Conservation (phyloP, 805 yeast genomes). For the Hanseniaspora hatyaiensis region DNA sequence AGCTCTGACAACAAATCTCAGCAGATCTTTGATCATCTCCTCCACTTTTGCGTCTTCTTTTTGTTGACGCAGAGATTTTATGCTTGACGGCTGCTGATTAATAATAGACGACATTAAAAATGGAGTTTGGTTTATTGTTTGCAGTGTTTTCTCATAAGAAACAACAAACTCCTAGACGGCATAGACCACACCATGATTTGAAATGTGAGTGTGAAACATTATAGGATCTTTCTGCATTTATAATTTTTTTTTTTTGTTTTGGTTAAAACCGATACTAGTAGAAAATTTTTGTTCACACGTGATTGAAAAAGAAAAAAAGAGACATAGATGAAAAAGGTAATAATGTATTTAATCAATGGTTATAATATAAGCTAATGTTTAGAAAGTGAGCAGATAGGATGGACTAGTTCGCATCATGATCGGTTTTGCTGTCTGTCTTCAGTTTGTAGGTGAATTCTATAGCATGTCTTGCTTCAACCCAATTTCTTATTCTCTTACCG, state of each 20-base stretch:
- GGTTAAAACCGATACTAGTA: too few relatives aligned
- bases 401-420: not conserved
- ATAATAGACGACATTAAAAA: conserved; percentile 9
- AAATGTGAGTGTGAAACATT: too few relatives aligned
- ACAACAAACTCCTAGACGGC: too few relatives aligned
- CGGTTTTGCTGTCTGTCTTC: not conserved
- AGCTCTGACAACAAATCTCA: conserved; percentile 73
- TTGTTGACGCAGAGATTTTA: conserved; percentile 12
- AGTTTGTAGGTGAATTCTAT: conserved; percentile 25
- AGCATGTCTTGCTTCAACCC: conserved; percentile 40
- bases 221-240: not conserved
- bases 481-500: conserved; percentile 41
- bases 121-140: too few relatives aligned
- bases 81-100: not conserved
- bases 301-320: too few relatives aligned
- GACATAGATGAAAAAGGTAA: too few relatives aligned
- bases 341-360: too few relatives aligned
- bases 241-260: not conserved
- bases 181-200: too few relatives aligned
- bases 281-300: too few relatives aligned
- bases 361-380: too few relatives aligned
- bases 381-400: too few relatives aligned
- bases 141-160: too few relatives aligned
- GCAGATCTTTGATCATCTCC: conserved; percentile 35
- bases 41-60: conserved; percentile 31